Conservation (phyloP, 306 rosid genomes). For the Pterocarpus macrocarpus region DNA sequence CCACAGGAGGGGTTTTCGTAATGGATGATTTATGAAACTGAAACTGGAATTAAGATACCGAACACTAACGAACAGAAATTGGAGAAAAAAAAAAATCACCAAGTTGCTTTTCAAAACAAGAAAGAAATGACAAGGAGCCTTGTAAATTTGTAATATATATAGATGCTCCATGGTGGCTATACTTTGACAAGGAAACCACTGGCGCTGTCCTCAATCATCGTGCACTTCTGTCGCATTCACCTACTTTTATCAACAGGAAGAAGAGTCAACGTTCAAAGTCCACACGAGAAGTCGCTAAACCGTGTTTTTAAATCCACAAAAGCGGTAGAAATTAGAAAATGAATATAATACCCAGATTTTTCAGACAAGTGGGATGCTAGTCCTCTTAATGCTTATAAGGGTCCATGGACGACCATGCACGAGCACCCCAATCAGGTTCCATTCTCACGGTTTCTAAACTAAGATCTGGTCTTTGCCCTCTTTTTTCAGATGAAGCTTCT, state of each 20-base stretch:
- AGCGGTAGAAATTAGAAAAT: background rate
- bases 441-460: background rate
- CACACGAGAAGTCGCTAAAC: background rate
- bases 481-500: background rate
- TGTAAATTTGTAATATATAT: background rate
- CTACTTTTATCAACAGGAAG: background rate
- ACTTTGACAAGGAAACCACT: background rate
- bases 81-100: background rate
- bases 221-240: background rate
- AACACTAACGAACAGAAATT: background rate
- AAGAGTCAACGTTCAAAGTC: background rate
- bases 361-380: background rate
- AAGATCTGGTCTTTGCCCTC: background rate
- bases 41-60: too few relatives aligned
- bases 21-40: too few relatives aligned
- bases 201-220: background rate
- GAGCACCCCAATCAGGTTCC: background rate
- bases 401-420: background rate
- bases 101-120: constrained; percentile 17
- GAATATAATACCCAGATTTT: background rate
- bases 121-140: constrained; percentile 8
- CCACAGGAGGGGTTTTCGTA: too few relatives aligned
- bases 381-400: background rate
- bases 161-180: background rate
- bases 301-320: background rate